Percentiles rank a stretch among this genome's conserved stretches.
Conservation (phyloP, 805 yeast genomes). For the Monosporozyma yasuniensis region DNA sequence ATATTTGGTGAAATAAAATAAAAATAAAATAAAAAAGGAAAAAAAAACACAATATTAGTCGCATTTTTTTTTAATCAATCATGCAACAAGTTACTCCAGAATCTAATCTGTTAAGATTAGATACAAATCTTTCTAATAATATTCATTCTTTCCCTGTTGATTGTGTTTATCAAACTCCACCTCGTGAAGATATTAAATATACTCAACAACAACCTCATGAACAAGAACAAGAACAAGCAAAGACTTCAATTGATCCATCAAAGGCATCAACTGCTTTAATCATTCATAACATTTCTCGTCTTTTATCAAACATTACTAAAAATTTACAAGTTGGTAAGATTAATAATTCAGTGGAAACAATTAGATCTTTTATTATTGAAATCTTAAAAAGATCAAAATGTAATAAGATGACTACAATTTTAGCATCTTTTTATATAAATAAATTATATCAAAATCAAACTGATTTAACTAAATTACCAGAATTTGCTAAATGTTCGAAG, state of each 20-base stretch:
- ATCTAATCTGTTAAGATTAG: constrained; percentile 1
- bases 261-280: background rate
- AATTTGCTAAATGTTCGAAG: constrained; percentile 21
- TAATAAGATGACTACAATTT: constrained; percentile 11
- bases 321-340: constrained; percentile 11
- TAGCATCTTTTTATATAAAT: constrained; percentile 17
- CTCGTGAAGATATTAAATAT: constrained; percentile 5
- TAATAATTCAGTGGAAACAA: constrained; percentile 11
- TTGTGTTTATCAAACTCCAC: constrained; percentile 13
- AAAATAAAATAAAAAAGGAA: background rate
- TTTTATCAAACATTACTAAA: constrained; percentile 12
- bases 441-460: constrained; percentile 3
- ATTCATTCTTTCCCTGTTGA: background rate
- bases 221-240: background rate
- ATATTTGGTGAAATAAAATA: background rate
- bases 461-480: constrained; percentile 8
- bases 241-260: background rate
- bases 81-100: constrained; percentile 5
- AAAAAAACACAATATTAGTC: background rate
- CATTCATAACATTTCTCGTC: constrained; percentile 8
- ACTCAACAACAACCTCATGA: background rate
- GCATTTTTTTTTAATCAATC: background rate
- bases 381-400: constrained; percentile 21
- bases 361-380: constrained; percentile 13
- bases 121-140: background rate